A percentile compares a stretch with the other conserved stretches of the same genome.
These are phyloP conservation scores for Trypanosoma brucei DNA, from an alignment of 208 protist species.

Conservation along the genomic window DNA sequence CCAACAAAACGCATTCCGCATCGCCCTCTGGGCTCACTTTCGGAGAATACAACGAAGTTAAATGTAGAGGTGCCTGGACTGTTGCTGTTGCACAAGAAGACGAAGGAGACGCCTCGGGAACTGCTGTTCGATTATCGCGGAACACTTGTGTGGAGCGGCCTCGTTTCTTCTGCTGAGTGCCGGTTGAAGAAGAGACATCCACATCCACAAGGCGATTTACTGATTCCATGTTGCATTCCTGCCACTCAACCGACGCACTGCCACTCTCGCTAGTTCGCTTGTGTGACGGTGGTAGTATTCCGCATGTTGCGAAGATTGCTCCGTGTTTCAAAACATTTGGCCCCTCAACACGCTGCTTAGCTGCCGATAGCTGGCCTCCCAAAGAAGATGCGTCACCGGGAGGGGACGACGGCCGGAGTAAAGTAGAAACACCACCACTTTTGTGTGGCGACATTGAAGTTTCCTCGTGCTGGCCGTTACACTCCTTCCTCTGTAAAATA, in stretches of 20 bases:
- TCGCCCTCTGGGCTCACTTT: too few species aligned
- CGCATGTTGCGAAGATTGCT: too few species aligned
- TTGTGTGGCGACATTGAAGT: background rate
- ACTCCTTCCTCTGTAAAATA: slow-evolving; percentile 4
- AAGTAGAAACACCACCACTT: background rate
- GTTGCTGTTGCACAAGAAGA: background rate
- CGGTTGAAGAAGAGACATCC: background rate
- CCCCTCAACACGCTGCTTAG: background rate
- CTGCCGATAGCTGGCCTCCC: background rate
- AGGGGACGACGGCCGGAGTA: background rate
- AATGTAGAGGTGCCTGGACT: background rate
- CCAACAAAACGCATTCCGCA: too few species aligned
- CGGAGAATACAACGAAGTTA: background rate
- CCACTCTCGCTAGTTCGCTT: too few species aligned
- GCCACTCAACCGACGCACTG: too few species aligned
- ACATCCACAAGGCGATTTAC: background rate
- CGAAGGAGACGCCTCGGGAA: background rate
- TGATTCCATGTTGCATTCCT: too few species aligned
- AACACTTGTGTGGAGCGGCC: background rate
- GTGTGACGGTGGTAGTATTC: too few species aligned
- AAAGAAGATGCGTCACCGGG: background rate
- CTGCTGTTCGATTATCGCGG: background rate
- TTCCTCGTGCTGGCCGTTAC: background rate
- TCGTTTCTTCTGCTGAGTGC: background rate
- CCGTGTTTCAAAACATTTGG: background rate